Conservation (phyloP, 2,329 filamentous ascomycete species). For the Fusarium sp. region DNA sequence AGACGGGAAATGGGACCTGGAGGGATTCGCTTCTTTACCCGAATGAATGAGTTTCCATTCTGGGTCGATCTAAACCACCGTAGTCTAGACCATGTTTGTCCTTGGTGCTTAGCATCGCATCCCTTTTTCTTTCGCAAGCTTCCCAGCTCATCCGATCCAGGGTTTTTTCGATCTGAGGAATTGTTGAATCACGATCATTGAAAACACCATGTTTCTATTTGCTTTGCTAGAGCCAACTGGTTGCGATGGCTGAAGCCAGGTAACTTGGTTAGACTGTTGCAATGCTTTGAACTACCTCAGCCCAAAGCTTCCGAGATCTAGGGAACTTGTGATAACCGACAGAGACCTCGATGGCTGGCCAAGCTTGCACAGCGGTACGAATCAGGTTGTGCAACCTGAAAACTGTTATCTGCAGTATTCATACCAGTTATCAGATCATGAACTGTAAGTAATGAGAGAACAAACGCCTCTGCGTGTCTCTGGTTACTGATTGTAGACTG, state of each 20-base stretch:
- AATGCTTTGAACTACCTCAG: neutral
- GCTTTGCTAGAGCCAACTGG: neutral
- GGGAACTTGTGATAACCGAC: neutral
- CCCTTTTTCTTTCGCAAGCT: constrained; percentile 14
- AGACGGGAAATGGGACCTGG: constrained; percentile 10
- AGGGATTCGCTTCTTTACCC: constrained; percentile 10
- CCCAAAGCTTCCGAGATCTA: neutral
- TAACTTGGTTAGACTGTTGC: neutral
- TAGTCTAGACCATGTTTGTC: constrained; percentile 8
- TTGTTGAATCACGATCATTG: constrained; percentile 13
- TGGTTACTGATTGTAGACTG: neutral
- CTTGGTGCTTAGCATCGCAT: constrained; percentile 1
- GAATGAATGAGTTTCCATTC: constrained; percentile 5
- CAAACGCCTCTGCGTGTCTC: constrained; percentile 8
- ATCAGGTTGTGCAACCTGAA: constrained; percentile 18
- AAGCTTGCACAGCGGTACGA: neutral
- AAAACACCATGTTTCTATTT: constrained; percentile 5
- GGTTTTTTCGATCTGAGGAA: constrained; percentile 13
- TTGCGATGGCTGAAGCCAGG: neutral
- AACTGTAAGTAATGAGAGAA: neutral
- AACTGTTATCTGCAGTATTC: constrained; percentile 10
- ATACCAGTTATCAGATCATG: constrained; percentile 2
- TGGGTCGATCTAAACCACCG: constrained; percentile 2
- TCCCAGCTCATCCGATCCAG: constrained; percentile 16
- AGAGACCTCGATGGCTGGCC: neutral